Evolutionary conservation across 2,329 filamentous ascomycete genomes (phyloP).

Genomic region (Gremmenia infestans): DNA sequence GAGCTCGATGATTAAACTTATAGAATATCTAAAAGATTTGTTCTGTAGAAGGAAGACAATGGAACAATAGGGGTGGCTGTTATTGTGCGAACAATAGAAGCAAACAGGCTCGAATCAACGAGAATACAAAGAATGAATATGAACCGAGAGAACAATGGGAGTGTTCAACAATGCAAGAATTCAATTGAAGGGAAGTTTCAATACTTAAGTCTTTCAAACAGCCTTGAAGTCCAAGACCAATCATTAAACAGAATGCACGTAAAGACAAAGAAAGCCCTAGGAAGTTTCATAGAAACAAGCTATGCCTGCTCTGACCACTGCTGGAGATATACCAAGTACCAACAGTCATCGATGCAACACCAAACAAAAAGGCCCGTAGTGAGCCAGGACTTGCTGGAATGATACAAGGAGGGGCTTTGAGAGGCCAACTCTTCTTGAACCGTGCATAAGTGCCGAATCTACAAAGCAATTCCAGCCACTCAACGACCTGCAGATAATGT

Average conservation of each 20-base stretch:
- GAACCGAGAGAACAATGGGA: background rate
- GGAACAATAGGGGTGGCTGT: background rate
- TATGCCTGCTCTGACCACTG: background rate
- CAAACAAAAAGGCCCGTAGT: constrained; percentile 1
- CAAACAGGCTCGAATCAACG: background rate
- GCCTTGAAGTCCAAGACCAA: background rate
- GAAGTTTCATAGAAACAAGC: background rate
- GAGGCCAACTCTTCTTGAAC: background rate
- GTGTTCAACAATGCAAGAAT: background rate
- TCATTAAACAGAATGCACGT: background rate
- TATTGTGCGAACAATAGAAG: background rate
- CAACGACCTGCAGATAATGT: background rate
- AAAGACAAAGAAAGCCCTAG: background rate
- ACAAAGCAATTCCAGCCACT: background rate
- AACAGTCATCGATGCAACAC: background rate
- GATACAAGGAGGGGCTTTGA: constrained; percentile 1
- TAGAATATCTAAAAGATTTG: background rate
- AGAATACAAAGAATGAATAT: constrained; percentile 1
- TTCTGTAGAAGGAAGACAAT: background rate
- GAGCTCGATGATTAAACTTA: background rate
- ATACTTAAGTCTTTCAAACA: background rate
- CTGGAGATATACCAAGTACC: background rate
- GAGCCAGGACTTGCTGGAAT: background rate
- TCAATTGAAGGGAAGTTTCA: background rate
- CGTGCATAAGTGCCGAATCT: background rate